Evolutionary conservation across 331 rosid species (phyloP), one percentile per base, ranked within the genome.

Genomic region (Acacia pycnantha): DNA sequence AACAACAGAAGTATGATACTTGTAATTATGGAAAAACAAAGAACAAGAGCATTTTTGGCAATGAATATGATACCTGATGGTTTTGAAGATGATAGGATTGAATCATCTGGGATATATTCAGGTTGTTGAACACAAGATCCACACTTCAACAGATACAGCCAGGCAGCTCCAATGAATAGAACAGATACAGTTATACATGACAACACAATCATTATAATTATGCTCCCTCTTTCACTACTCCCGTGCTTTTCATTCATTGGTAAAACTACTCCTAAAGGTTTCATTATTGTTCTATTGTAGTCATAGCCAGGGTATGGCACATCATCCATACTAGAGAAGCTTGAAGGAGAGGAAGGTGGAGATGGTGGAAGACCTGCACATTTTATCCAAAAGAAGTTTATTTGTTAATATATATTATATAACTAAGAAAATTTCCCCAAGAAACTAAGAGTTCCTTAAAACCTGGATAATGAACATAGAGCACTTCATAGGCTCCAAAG

Each of bases 291-390:
- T 82, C 97, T 98, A 72, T 84, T 77, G 82, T 85, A 86, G 77
- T 61, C 85, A 70, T 46, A 84, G 35, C 93, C 90, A 4, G 77
- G 78, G 80, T 87, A 81, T 70, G 93, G 93, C n/a, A 92, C 97
- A 26, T 89, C 89, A 50, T 95, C 97, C 62, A 78, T 77, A 43
- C 83, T 53, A 31, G 94, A 86, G 83, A 82, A 79, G 88, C 85
- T 80, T 8, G 83, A 86, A 78, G 96, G 84, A 11, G 84, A 86
- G 40, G 90, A 82, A 40, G 99, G 99, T 33, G 99, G 98, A 83
- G 99, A 95, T 16, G 98, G 97, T 29, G 99, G 99, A 84, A 96
- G 98, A 81, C 97, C 98, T 95, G 93, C 84, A 79, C 22, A 74
- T 27, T 35, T 70, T 31, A 68, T 75, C 80, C 82, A 74, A 69